phyloP scores from a whole-genome alignment of 139 green algal species.

The Trebouxia sp. region DNA sequence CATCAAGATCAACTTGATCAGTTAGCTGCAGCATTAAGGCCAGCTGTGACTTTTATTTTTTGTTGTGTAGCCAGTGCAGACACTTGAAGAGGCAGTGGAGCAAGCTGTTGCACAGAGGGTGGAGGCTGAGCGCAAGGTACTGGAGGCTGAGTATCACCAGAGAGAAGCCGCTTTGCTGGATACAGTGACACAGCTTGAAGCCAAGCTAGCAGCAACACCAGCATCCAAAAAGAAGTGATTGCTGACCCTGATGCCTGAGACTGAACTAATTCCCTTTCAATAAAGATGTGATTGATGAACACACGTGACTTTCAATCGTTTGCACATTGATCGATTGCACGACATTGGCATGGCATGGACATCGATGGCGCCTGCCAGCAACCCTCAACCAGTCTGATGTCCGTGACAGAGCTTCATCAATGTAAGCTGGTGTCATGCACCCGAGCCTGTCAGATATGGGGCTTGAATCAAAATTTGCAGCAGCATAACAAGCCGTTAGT shows the following conservation, averaged over 20 bases:
- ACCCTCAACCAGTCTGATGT: no score
- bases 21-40: not conserved
- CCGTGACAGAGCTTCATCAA: no score
- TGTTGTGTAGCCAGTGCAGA: not conserved
- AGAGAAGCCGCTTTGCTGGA: constrained; percentile 4
- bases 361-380: no score
- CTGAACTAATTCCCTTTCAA: no score
- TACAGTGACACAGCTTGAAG: not conserved
- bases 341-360: no score
- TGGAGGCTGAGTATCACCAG: constrained; percentile 8
- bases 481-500: no score
- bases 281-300: no score
- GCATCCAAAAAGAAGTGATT: not conserved
- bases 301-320: no score
- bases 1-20: not conserved
- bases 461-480: not conserved
- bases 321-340: no score
- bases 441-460: not conserved
- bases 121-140: constrained; percentile 1
- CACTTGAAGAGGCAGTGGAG: constrained; percentile 9
- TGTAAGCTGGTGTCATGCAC: no score
- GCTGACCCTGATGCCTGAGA: not conserved
- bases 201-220: constrained; percentile 8
- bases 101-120: constrained; percentile 17
- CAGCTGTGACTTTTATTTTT: not conserved